Percentiles rank a stretch among this genome's conserved stretches.
Evolutionary conservation across 2,329 filamentous ascomycete species (phyloP).

Genomic region (Epichloe festucae): DNA sequence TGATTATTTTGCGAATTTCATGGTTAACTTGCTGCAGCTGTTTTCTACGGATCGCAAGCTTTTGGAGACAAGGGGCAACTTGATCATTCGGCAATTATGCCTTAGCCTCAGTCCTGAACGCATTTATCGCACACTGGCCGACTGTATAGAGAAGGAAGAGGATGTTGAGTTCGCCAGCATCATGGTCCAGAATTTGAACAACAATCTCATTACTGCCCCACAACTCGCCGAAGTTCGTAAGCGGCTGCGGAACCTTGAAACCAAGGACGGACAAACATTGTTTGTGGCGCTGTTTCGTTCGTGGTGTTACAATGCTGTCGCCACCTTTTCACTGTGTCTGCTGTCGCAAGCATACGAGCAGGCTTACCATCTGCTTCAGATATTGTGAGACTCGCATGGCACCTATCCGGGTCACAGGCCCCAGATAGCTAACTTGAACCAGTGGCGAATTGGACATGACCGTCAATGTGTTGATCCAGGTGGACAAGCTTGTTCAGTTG

Average conservation of each 20-base stretch:
- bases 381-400: conserved; percentile 54
- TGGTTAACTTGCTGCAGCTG: conserved; percentile 89
- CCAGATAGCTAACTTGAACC: conserved; percentile 6
- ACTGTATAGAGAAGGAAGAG: conserved; percentile 95
- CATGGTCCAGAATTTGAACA: conserved; percentile 98
- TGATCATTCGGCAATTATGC: conserved; percentile 93
- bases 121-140: conserved; percentile 89
- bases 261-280: conserved; percentile 87
- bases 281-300: conserved; percentile 91
- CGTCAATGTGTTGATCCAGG: conserved; percentile 95
- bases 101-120: conserved; percentile 85
- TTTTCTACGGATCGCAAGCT: conserved; percentile 90
- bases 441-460: conserved; percentile 97
- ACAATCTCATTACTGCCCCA: conserved; percentile 95
- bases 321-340: conserved; percentile 89
- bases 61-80: conserved; percentile 81
- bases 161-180: conserved; percentile 98
- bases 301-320: conserved; percentile 97
- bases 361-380: conserved; percentile 87
- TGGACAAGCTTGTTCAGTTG: conserved; percentile 93
- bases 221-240: conserved; percentile 86
- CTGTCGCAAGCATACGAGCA: conserved; percentile 97
- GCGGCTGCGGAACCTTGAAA: conserved; percentile 78
- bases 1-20: conserved; percentile 94
- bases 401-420: not conserved